Evolutionary conservation across 2,329 filamentous ascomycete species (phyloP), one percentile per base, ranked within the genome.

Genomic region (Aspergillus fumigatiaffinis): DNA sequence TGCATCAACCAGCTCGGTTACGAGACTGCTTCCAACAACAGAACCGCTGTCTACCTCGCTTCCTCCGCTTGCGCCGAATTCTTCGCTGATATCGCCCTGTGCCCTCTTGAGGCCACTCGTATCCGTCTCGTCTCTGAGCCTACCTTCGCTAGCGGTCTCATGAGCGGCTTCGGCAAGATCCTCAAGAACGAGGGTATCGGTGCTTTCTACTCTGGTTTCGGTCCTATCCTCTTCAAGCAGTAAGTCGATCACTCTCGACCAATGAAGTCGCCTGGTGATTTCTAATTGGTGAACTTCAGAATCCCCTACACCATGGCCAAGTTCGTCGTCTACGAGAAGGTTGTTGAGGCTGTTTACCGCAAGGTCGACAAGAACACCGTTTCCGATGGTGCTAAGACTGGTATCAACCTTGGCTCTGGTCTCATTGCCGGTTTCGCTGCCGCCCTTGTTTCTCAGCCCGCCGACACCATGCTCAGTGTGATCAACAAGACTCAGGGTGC

Each of bases 271-370:
- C 5, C 14, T 21, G 5, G n/a, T 14, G 48, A 5, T 32, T 14
- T 48, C 42, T n/a, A 42, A n/a, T 17, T 29, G 47, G 59, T 61
- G 58, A 63, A 54, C 21, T 52, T 4, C 64, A 91, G 88, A 84
- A 87, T 95, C 69, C 91, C 91, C 65, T 95, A 95, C 83, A 95
- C 91, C 77, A 92, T 94, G 88, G 83, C 91, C 84, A 95, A 95
- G 84, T 95, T 95, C 82, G 91, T 93, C 78, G 91, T 92, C 71
- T 94, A 86, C 85, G 91, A 95, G 82, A 93, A 93, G 84, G 89
- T 91, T 69, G 81, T 86, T 69, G 91, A 94, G 82, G 71, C 82
- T 66, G 77, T 90, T 80, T 93, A 87, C 84, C 76, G 79, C 68
- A 62, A 72, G 53, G 77, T 89, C 73, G 87, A 91, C 84, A 93